Evolutionary conservation across 306 rosid genomes (phyloP), one percentile per base, ranked within the genome.

Genomic region (Macrotyloma uniflorum): DNA sequence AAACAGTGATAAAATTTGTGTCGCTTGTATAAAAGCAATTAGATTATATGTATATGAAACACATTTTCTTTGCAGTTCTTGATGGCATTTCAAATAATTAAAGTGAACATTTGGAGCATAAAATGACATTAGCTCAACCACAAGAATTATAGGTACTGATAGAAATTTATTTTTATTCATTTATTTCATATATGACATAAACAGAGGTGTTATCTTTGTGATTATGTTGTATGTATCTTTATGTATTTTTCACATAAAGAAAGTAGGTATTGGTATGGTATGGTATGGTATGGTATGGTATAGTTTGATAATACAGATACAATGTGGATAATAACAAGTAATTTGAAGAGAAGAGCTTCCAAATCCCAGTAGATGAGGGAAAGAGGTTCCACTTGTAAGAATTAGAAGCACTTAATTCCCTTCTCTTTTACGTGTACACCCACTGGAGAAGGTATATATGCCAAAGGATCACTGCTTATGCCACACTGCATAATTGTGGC

Each of bases 401-500:
- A n/a, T n/a, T n/a, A n/a, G n/a, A n/a, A n/a, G n/a, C n/a, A n/a
- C 30, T 8, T 30, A 42, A 73, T 75, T 26, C 63, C 40, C 70
- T 12, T 38, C 9, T 28, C 5, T 40, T 80, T 38, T 71, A 53
- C 16, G 47, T 47, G 20, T 26, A 42, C 38, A 62, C 46, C 74
- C 68, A 23, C 10, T 6, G 22, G 42, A 22, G 20, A 13, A 66
- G 9, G 24, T 26, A 26, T 26, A 30, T 15, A 26, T 57, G 20
- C 35, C 42, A 23, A 20, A 30, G 10, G 53, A 51, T 33, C 69
- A 65, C 66, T 82, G 84, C 84, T 92, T 94, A 24, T 89, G 74
- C 98, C 98, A 94, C 55, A 94, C 88, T 42, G 97, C 98, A 72
- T 94, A 94, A 75, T 88, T 84, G 57, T 90, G 88, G 84, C 95